Percentiles rank a stretch among this genome's conserved stretches.
Evolutionary conservation across 306 rosid genomes (phyloP).

Genomic region (Lathyrus sativus): DNA sequence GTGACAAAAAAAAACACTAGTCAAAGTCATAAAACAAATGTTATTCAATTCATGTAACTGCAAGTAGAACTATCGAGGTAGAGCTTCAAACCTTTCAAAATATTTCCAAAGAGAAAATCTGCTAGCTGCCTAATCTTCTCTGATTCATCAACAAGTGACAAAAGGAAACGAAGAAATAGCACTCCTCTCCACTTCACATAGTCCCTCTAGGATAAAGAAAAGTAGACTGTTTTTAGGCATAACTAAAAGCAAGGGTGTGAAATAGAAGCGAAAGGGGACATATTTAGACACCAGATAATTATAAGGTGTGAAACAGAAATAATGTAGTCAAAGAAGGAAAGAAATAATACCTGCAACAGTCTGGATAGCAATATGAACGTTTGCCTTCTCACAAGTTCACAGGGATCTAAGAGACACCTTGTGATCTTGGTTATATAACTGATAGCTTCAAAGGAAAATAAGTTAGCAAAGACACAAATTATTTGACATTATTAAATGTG

Average conservation of each 20-base stretch:
- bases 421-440: conserved; percentile 88
- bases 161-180: conserved; percentile 87
- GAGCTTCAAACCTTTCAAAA: conserved; percentile 71
- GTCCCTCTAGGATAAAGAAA: conserved; percentile 67
- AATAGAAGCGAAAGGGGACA: conserved; percentile 12
- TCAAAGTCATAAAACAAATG: conserved; percentile 31
- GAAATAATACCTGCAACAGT: conserved; percentile 75
- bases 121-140: conserved; percentile 82
- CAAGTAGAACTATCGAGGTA: conserved; percentile 33
- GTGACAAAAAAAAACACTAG: conserved; percentile 25
- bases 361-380: conserved; percentile 88
- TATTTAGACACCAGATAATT: neutral
- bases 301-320: conserved; percentile 24
- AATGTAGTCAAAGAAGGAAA: conserved; percentile 10
- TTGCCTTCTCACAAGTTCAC: conserved; percentile 96
- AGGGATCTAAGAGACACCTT: conserved; percentile 85
- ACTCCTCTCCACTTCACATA: conserved; percentile 99
- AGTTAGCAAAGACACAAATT: conserved; percentile 42
- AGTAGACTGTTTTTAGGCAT: conserved; percentile 15
- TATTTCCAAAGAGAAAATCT: conserved; percentile 78
- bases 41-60: conserved; percentile 32
- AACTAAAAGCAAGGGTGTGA: conserved; percentile 11
- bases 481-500: conserved; percentile 13
- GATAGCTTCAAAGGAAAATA: conserved; percentile 49
- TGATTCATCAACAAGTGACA: conserved; percentile 93